Base-by-base conservation (phyloP, 2,329 filamentous ascomycete genomes). In the Paracoccidioides brasiliensis region DNA sequence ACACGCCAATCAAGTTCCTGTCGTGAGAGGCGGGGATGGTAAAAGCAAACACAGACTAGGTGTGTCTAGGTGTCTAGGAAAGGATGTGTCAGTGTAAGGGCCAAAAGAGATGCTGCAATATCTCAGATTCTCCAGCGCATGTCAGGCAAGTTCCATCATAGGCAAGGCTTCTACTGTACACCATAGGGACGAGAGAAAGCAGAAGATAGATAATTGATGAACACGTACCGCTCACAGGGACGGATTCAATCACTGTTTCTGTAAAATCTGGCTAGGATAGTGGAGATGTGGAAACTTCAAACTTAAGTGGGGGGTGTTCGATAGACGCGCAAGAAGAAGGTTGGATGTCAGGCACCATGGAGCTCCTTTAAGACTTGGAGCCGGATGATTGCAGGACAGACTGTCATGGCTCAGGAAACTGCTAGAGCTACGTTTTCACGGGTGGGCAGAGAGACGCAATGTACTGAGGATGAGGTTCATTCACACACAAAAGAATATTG, bases 361-460 rank as follows among this genome's bases (percentile, higher is more conserved):
- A 65, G 65, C 61, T 63, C 62, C 57, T 63, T 62, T 55, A 60
- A 58, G 58, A 60, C 58, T 59, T 61, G 57, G 56, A 61, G 62
- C 58, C 57, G 60, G 57, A 62, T 57, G 59, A 63, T 40, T 10
- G 45, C 46, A 14, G 38, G 48, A 41, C 54, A 52, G 54, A 42
- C 40, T 52, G 40, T 35, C 54, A 56, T 56, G 40, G 42, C 53
- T 38, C 30, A 42, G 45, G 33, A 22, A n/a, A 40, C 35, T 15
- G 4, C 5, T 38, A 30, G 15, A 37, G n/a, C 4, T 44, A n/a
- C 42, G 12, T 52, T 37, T 53, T 28, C 41, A 53, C 40, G 28
- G 50, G 9, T 10, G 22, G 28, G 28, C 9, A 32, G 10, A 4
- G 7, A 2, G 41, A 12, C 14, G 22, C 22, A 22, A 22, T 35